Evolutionary conservation across 2,329 filamentous ascomycete genomes (phyloP), one percentile per base, ranked within the genome.

Genomic region (Penicillium crustosum): DNA sequence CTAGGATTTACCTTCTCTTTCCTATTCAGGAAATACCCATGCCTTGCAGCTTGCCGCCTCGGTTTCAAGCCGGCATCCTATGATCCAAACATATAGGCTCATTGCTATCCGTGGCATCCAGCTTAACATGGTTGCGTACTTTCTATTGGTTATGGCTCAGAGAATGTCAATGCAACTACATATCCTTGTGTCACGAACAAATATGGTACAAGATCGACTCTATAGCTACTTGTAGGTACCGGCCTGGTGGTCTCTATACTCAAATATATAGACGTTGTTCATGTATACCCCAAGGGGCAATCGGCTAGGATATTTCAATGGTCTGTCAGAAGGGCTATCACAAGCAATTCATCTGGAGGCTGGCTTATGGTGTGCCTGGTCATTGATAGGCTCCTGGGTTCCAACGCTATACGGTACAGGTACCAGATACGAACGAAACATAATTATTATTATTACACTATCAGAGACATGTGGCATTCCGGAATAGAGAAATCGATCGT

Each of bases 381-480:
- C 15, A 23, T 38, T 21, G 9, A 17, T 29, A 23, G 23, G 23
- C 23, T 25, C 21, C 39, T 27, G 31, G 15, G 7, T 31, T 43
- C 27, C 27, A 17, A 19, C 15, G 27, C 2, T 19, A 23, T 53
- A 29, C 17, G 2, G n/a, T 33, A 3, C 5, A 44, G 4, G 39
- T 21, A 53, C 36, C 17, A 35, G 15, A 35, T 17, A 45, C 7
- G 4, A 52, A 1, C 7, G 23, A 9, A 27, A 53, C n/a, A 42
- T 15, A 31, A 10, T n/a, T 9, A 25, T 17, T 36, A 31, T n/a
- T 21, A n/a, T 21, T 13, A 15, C 33, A 19, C 9, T 6, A 38
- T 23, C 33, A 31, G 33, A 42, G 45, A 55, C 45, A 36, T 55
- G 53, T 33, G 45, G 19, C 36, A 29, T 50, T 50, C 36, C 8